Base-by-base conservation (phyloP, 805 yeast genomes). In the Teunomyces aglyptinius region DNA sequence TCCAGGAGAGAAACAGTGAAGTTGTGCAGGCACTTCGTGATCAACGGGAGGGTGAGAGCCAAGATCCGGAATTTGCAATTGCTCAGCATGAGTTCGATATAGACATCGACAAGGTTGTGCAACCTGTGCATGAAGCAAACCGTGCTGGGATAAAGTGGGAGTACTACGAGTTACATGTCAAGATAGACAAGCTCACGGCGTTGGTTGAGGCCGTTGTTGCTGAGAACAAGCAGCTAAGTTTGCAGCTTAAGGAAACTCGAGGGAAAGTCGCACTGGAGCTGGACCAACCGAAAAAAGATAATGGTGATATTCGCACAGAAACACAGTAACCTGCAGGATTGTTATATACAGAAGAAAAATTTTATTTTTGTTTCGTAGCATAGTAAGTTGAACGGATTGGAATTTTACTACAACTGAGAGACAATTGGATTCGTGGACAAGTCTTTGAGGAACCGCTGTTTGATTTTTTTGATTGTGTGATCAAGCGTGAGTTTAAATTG, bases 1-100 rank as follows among this genome's bases (percentile, higher is more conserved):
- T 72, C 43, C 63, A 69, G 46, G 69, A 65, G 46, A 54, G 72
- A 19, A 57, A 69, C 49, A 69, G 69, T 29, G 79, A 73, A 41
- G 61, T 71, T 16, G 54, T 56, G 22, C 60, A 63, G 40, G 67
- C 64, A 43, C 50, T 83, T 24, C 63, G 71, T 44, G 63, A 67
- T 7, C 94, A 86, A 58, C 67, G 74, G 27, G 70, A 74, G 24
- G 91, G 90, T 1, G 94, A 87, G 59, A 60, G 61, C 6, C 77
- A 72, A 33, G 96, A 89, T 61, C 88, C 89, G 0, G 80, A 80
- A 48, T 86, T 87, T 59, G 61, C 73, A n/a, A 76, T 78, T 6
- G 71, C 77, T 33, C 70, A 73, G 35, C 54, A 58, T 5, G 57
- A 65, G 15, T 89, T 90, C 82, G 71, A 68, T 18, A 53, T 59